Evolutionary conservation across 768 basidiomycete genomes (phyloP).

Genomic region (Scleroderma bovista): DNA sequence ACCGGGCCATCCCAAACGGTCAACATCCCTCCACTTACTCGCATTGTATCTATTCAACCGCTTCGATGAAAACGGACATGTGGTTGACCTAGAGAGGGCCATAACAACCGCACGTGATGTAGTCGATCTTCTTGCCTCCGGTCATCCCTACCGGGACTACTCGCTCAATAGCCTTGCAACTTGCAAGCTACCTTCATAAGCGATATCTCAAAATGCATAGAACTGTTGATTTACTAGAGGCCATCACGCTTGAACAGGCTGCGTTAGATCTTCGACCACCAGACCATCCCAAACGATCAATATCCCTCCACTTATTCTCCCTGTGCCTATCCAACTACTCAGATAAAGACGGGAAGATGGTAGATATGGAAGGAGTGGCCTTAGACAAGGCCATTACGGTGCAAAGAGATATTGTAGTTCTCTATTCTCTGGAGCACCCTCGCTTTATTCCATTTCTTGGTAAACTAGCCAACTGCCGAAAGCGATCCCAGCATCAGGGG

Average conservation of each 20-base stretch:
- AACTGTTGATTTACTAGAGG: not conserved
- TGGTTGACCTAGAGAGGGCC: too few relatives aligned
- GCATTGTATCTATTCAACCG: not conserved
- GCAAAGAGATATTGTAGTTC: too few relatives aligned
- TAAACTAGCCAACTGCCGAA: too few relatives aligned
- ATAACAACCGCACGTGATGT: not conserved
- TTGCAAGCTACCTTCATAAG: not conserved
- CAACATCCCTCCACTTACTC: slow-evolving; percentile 10
- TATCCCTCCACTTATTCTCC: not conserved
- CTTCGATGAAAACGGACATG: not conserved
- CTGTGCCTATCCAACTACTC: not conserved
- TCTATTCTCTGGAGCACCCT: too few relatives aligned
- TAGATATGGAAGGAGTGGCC: too few relatives aligned
- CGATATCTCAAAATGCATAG: not conserved
- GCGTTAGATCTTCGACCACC: not conserved
- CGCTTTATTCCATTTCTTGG: too few relatives aligned
- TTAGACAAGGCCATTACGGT: too few relatives aligned
- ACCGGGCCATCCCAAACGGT: not conserved
- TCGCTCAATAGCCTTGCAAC: not conserved
- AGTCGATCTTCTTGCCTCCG: not conserved
- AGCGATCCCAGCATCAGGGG: too few relatives aligned
- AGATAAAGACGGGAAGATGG: too few relatives aligned
- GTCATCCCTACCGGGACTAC: not conserved
- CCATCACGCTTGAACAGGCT: not conserved
- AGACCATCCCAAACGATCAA: not conserved